Conservation (phyloP, 768 basidiomycete species). For the Dioszegia hungarica region DNA sequence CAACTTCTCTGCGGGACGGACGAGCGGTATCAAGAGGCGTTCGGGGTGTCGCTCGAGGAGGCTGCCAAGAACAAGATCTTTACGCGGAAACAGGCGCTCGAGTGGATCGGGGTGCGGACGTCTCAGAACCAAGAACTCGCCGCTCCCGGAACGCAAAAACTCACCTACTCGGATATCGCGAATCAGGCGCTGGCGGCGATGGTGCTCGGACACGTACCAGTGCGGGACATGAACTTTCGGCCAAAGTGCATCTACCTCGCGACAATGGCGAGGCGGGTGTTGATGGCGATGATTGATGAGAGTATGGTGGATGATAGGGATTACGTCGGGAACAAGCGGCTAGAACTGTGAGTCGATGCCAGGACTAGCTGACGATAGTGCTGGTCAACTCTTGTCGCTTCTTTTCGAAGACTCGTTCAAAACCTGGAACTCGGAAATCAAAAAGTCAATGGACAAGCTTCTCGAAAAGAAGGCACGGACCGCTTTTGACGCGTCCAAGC, state of each 20-base stretch:
- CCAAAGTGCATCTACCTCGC: conserved; percentile 95
- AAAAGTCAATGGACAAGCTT: conserved; percentile 91
- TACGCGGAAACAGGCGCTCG: conserved; percentile 87
- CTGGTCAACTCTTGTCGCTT: conserved; percentile 89
- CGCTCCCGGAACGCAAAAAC: conserved; percentile 25
- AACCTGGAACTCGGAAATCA: conserved; percentile 93
- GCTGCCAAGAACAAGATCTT: conserved; percentile 72
- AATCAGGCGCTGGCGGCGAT: conserved; percentile 95
- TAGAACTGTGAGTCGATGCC: conserved; percentile 74
- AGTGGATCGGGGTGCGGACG: conserved; percentile 89
- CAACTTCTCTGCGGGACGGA: conserved; percentile 87
- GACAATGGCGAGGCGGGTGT: conserved; percentile 90
- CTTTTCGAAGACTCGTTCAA: conserved; percentile 99
- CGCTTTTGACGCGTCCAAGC: conserved; percentile 37
- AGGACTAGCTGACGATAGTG: conserved; percentile 54
- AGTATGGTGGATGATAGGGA: conserved; percentile 97
- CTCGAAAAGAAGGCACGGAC: conserved; percentile 93
- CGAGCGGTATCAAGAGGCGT: conserved; percentile 77
- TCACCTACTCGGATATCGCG: conserved; percentile 76
- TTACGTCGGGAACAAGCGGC: conserved; percentile 97
- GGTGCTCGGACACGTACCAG: conserved; percentile 91
- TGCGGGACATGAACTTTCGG: conserved; percentile 78
- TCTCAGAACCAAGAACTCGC: conserved; percentile 63
- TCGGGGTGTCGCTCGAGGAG: conserved; percentile 89
- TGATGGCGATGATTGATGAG: conserved; percentile 95